phyloP scores from a whole-genome alignment of 495 filamentous ascomycete genomes.

The Niebla homalea region DNA sequence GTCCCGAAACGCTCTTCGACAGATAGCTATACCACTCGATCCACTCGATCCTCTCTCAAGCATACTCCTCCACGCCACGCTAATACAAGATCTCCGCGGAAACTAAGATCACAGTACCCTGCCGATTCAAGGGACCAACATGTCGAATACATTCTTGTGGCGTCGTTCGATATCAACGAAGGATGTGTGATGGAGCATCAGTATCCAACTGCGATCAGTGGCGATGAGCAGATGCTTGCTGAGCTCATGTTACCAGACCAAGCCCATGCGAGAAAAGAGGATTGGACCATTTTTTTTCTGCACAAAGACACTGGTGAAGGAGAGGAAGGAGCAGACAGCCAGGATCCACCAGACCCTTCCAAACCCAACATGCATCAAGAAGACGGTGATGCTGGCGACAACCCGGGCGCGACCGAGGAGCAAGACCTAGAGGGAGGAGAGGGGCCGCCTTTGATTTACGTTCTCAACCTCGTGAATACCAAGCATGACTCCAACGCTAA shows the following conservation, averaged over 20 bases:
- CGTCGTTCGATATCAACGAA: conserved; percentile 91
- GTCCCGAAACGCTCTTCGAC: conserved; percentile 42
- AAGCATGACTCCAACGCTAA: conserved; percentile 89
- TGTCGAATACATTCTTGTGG: conserved; percentile 98
- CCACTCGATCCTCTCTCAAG: conserved; percentile 32
- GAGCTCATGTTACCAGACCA: conserved; percentile 98
- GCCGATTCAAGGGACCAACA: conserved; percentile 67
- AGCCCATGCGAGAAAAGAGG: conserved; percentile 84
- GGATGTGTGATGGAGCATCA: conserved; percentile 98
- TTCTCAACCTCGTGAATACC: conserved; percentile 93
- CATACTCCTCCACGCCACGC: conserved; percentile 12
- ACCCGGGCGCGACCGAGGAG: conserved; percentile 32
- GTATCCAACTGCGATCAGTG: conserved; percentile 83
- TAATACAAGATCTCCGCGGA: conserved; percentile 25
- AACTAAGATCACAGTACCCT: conserved; percentile 76
- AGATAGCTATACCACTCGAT: conserved; percentile 31
- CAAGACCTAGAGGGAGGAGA: conserved; percentile 52
- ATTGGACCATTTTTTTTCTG: conserved; percentile 99
- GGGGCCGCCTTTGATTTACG: conserved; percentile 91
- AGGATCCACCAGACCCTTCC: conserved; percentile 29
- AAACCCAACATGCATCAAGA: conserved; percentile 25
- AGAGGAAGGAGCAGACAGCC: conserved; percentile 43
- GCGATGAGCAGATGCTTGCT: conserved; percentile 95
- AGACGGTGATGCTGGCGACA: conserved; percentile 38
- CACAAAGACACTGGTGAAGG: conserved; percentile 83